phyloP scores from a whole-genome alignment of 2,329 filamentous ascomycete genomes.

The Cadophora malorum region DNA sequence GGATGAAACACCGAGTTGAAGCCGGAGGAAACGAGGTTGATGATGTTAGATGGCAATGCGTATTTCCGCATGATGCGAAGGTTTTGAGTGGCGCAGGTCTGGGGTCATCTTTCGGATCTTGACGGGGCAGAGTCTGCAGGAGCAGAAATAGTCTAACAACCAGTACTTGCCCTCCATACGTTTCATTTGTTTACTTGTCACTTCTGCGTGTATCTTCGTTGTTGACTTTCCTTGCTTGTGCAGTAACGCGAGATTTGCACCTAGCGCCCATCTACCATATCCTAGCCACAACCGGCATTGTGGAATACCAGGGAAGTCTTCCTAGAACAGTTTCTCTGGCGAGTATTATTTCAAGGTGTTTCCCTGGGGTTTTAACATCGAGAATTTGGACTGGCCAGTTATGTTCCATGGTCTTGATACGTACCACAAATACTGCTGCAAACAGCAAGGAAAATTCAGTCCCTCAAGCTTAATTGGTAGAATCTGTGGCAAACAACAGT shows the following conservation, averaged over 20 bases:
- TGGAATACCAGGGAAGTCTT: not conserved
- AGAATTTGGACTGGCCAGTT: no score
- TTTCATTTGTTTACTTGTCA: not conserved
- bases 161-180: not conserved
- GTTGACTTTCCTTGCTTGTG: not conserved
- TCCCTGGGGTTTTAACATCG: no score
- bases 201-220: not conserved
- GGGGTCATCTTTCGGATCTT: conserved; percentile 27
- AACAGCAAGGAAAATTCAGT: no score
- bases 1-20: not conserved
- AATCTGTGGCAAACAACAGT: no score
- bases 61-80: conserved; percentile 22
- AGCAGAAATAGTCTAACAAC: not conserved
- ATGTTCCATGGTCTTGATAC: no score
- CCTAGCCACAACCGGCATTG: not conserved
- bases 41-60: conserved; percentile 26
- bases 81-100: conserved; percentile 22
- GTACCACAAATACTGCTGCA: no score
- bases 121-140: conserved; percentile 2
- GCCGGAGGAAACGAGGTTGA: conserved; percentile 15
- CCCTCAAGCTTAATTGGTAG: no score
- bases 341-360: not conserved
- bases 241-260: not conserved
- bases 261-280: not conserved
- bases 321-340: not conserved